Conservation (phyloP, 2,329 filamentous ascomycete genomes). For the Fusarium buxicola region DNA sequence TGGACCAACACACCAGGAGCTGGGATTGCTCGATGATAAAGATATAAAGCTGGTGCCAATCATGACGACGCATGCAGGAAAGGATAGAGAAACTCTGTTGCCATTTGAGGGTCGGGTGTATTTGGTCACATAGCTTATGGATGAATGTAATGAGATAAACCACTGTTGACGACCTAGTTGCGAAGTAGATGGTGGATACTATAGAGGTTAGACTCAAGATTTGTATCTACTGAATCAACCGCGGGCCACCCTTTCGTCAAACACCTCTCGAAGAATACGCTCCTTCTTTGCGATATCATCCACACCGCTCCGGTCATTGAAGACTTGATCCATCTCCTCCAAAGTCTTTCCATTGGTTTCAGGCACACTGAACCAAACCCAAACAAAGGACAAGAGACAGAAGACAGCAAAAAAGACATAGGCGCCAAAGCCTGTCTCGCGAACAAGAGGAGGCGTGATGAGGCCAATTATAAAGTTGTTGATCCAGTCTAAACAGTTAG, state of each 20-base stretch:
- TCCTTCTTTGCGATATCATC: slow-evolving; percentile 32
- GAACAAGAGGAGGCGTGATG: slow-evolving; percentile 59
- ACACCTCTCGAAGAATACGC: slow-evolving; percentile 2
- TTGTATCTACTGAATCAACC: too few species aligned
- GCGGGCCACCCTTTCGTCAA: not conserved
- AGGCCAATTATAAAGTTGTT: slow-evolving; percentile 69
- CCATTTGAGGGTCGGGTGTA: slow-evolving; percentile 51
- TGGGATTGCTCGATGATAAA: slow-evolving; percentile 23
- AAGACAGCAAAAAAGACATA: slow-evolving; percentile 71
- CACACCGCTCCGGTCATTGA: slow-evolving; percentile 43
- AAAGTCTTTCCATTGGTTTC: slow-evolving; percentile 67
- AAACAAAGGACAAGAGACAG: slow-evolving; percentile 65
- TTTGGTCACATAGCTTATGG: slow-evolving; percentile 38
- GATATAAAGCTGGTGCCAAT: slow-evolving; percentile 41
- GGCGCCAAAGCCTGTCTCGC: slow-evolving; percentile 60
- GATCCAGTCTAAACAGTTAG: slow-evolving; percentile 59
- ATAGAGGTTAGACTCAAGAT: too few species aligned
- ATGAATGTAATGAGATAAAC: too few species aligned
- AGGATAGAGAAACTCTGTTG: slow-evolving; percentile 31
- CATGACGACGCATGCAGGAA: slow-evolving; percentile 45
- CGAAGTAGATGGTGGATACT: too few species aligned
- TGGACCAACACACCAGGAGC: slow-evolving; percentile 36
- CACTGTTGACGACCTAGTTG: too few species aligned
- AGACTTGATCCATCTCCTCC: slow-evolving; percentile 63
- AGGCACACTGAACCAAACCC: slow-evolving; percentile 64